These are phyloP conservation scores for Hanseniaspora clermontiae DNA, from an alignment of 805 yeast species.

Conservation along the genomic window DNA sequence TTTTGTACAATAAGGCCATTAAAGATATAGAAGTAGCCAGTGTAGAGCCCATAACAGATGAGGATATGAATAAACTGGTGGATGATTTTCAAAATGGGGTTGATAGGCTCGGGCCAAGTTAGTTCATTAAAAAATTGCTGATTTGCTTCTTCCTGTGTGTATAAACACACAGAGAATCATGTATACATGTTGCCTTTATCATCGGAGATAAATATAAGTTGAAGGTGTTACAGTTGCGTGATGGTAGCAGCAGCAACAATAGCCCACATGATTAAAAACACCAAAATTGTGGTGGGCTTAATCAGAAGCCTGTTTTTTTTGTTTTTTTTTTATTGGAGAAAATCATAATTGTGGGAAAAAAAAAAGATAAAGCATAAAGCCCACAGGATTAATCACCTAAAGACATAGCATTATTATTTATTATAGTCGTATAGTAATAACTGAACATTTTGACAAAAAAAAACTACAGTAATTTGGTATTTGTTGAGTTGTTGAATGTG, in stretches of 20 bases:
- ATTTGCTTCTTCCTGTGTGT: neutral
- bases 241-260: too few species aligned
- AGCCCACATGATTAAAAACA: too few species aligned
- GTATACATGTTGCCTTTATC: too few species aligned
- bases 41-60: neutral
- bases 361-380: neutral
- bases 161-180: too few species aligned
- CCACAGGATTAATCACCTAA: neutral
- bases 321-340: neutral
- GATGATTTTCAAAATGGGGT: neutral
- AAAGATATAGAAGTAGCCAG: neutral
- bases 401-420: neutral
- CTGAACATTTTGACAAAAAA: too few species aligned
- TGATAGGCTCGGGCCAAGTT: too few species aligned
- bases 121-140: neutral
- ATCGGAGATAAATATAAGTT: too few species aligned
- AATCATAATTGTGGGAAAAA: neutral
- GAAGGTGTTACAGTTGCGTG: too few species aligned
- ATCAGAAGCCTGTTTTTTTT: neutral
- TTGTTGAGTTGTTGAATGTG: neutral
- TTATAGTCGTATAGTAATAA: too few species aligned
- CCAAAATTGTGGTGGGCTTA: neutral
- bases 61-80: neutral
- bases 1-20: neutral
- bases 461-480: neutral